Base-by-base conservation (phyloP, 148 eudicot species). In the Rhododendron ovatum region DNA sequence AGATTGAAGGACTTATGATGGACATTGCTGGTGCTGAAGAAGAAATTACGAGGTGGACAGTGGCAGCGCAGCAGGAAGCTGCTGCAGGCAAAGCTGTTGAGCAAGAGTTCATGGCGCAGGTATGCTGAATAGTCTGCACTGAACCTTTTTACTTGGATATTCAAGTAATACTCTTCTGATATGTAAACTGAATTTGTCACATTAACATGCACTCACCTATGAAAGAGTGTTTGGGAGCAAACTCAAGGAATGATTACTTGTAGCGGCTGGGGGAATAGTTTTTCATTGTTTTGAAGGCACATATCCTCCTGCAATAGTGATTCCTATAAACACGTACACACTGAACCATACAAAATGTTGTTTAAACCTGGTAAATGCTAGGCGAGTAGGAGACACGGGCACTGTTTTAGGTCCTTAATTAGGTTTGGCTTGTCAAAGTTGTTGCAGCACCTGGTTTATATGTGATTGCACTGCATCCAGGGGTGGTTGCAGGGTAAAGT, bases 1-100 rank as follows among this genome's bases (percentile, higher is more conserved):
- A 97, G 99, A 94, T 97, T 87, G 98, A 95, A 93, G 99, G 98
- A 81, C 98, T 97, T 84, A 94, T 93, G 99, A 88, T 94, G 91
- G 99, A 97, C 85, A 92, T 97, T 87, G 90, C 98, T 90, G 93
- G 93, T 86, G 96, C 98, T 87, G 99, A 96, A 92, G 99, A 96
- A 90, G 99, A 96, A 87, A 95, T 96, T 81, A 93, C 90, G n/a
- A 90, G 99, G 89, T 96, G 99, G 99, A 96, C 95, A 88, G 89
- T 92, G 89, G 99, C 98, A 51, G 99, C 99, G 47, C 95, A 95
- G 83, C 98, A 96, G 90, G 99, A 96, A 93, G 99, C 99, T 89
- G 98, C 92, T 55, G 99, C 98, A 47, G 99, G 99, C 77, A 92
- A 91, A 86, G 96, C 98, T 87, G 93, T 97, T 87, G 99, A 97